Conservation (phyloP, 257 asterid species). For the Plantago elongata region DNA sequence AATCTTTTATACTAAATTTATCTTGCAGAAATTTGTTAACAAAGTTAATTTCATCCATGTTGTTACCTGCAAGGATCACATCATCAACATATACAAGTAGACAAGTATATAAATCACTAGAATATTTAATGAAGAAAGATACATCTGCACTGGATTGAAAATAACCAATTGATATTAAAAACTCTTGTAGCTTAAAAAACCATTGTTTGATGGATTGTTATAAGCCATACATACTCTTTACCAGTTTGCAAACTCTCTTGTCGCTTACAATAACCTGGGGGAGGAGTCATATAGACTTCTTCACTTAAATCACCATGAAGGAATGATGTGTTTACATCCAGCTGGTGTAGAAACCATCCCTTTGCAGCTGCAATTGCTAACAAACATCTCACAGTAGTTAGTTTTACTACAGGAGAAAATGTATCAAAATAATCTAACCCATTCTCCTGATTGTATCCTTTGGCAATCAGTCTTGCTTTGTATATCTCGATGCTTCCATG, state of each 20-base stretch:
- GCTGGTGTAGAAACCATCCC: background rate
- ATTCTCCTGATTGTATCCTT: too few species aligned
- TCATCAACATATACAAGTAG: too few species aligned
- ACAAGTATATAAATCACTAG: too few species aligned
- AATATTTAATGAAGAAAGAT: background rate
- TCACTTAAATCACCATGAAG: background rate
- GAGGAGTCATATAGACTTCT: background rate
- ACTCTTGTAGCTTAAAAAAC: background rate
- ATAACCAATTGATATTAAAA: background rate
- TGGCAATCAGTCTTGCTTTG: too few species aligned
- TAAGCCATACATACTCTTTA: background rate
- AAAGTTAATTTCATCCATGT: too few species aligned
- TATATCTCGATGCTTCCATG: too few species aligned
- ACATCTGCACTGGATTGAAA: background rate
- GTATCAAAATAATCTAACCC: background rate
- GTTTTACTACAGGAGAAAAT: too few species aligned
- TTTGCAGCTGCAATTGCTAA: too few species aligned
- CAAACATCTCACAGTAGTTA: too few species aligned
- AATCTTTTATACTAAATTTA: too few species aligned
- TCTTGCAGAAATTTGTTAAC: too few species aligned
- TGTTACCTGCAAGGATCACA: too few species aligned
- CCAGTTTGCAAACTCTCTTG: background rate
- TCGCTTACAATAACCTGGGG: background rate
- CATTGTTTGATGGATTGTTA: background rate
- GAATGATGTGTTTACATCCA: background rate